Conservation (phyloP, 306 rosid genomes). For the Vigna hirtella region DNA sequence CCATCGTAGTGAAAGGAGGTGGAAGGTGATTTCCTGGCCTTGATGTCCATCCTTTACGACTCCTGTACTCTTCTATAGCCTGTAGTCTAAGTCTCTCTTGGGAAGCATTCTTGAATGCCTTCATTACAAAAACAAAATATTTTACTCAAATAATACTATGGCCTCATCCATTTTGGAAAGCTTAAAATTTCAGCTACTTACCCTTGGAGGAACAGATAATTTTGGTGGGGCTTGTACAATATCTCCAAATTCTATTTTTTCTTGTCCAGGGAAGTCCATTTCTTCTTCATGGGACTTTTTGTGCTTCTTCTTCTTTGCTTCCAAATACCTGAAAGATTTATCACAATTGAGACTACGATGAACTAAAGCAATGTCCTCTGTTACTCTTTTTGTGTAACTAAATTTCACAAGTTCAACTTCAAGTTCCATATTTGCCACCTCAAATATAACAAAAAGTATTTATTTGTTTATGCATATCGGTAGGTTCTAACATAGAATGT, state of each 20-base stretch:
- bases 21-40: constrained; percentile 84
- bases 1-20: constrained; percentile 36
- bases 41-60: constrained; percentile 80
- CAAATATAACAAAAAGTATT: constrained; percentile 11
- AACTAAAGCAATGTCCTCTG: constrained; percentile 11
- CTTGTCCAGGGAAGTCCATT: constrained; percentile 72
- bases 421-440: constrained; percentile 16
- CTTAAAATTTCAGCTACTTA: constrained; percentile 43
- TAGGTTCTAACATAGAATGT: background rate
- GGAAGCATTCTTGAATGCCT: constrained; percentile 76
- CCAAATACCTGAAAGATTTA: constrained; percentile 65
- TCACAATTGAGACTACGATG: constrained; percentile 21
- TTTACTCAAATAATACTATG: constrained; percentile 19
- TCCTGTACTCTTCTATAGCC: constrained; percentile 86
- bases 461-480: background rate
- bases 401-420: background rate
- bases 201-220: constrained; percentile 71
- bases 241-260: constrained; percentile 85
- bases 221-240: constrained; percentile 93
- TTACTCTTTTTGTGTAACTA: background rate
- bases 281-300: constrained; percentile 60
- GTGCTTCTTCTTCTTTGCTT: constrained; percentile 71
- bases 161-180: constrained; percentile 19
- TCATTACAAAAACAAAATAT: constrained; percentile 39
- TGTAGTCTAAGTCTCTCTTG: constrained; percentile 81